Conservation (phyloP, 1,139 yeast genomes). For the Lodderomyces metapsilosis region DNA sequence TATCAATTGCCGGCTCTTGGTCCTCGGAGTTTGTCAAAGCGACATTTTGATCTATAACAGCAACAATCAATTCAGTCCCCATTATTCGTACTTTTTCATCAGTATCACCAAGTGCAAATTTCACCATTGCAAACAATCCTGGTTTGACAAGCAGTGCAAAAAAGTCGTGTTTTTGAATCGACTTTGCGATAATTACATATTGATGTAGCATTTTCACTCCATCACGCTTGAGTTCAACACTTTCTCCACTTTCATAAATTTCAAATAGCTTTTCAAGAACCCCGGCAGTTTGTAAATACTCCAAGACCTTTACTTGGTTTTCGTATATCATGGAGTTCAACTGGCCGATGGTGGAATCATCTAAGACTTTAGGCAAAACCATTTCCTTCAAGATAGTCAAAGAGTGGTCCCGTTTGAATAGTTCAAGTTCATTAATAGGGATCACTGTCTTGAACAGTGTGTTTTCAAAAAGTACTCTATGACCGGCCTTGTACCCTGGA, state of each 20-base stretch:
- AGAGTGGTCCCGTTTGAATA: constrained; percentile 72
- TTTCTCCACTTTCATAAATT: constrained; percentile 36
- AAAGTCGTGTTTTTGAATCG: constrained; percentile 65
- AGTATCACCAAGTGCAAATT: constrained; percentile 63
- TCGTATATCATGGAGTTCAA: constrained; percentile 64
- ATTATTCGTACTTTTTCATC: constrained; percentile 57
- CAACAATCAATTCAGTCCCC: constrained; percentile 79
- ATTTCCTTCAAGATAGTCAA: constrained; percentile 84
- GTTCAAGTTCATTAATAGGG: constrained; percentile 54
- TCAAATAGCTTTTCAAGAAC: constrained; percentile 55
- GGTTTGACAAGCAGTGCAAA: constrained; percentile 61
- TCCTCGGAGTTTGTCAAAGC: constrained; percentile 46
- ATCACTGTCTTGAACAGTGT: constrained; percentile 72
- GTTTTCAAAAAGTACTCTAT: constrained; percentile 60
- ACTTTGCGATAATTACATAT: constrained; percentile 71
- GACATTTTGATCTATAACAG: constrained; percentile 84
- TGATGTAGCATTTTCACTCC: constrained; percentile 83
- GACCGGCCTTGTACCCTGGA: constrained; percentile 76
- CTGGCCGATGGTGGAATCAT: constrained; percentile 71
- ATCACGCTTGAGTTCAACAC: constrained; percentile 38
- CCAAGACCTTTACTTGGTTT: constrained; percentile 70
- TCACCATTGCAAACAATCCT: constrained; percentile 71
- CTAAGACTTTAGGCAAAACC: constrained; percentile 74
- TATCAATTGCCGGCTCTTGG: constrained; percentile 15
- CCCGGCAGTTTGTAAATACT: constrained; percentile 56